Base-by-base conservation (phyloP, 2,329 filamentous ascomycete species). In the Beauveria medogensis region DNA sequence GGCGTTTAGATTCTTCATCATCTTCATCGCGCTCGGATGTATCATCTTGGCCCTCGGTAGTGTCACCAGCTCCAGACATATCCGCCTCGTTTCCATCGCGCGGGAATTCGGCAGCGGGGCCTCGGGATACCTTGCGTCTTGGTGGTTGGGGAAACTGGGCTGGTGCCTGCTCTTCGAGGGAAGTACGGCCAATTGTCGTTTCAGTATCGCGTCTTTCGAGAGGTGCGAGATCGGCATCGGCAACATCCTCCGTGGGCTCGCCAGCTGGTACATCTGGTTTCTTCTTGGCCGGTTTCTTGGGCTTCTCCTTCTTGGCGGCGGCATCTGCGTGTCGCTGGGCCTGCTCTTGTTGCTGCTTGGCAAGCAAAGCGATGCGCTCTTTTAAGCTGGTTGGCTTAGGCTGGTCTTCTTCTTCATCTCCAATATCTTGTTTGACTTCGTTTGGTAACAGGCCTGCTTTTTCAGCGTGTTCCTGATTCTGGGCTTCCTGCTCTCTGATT, bases 311-410 rank as follows among this genome's bases (percentile, higher is more conserved):
- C 77, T 90, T 95, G 60, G 87, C 80, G 22, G 81, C 81, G 18
- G 88, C 84, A 43, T 94, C 91, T 8, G 90, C 89, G 74, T 93
- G 89, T 57, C 92, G 82, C 64, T 88, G 82, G 5, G 92, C 91
- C 71, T 94, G 91, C 70, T 97, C 94, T 71, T 91, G 79, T 74
- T 99, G 94, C 72, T 97, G 92, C 71, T 90, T 93, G 73, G 99
- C 94, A 18, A 99, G 79, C 57, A 96, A 78, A 30, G 94, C 94
- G 75, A 99, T 97, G 64, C 94, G 85, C 73, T 99, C 94, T 74
- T 97, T 99, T 64, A 99, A 74, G 67, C 90, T 97, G 60, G 91
- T 90, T 26, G 92, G 91, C 75, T 97, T 97, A 1, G 93, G 92
- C 68, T 90, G 86, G 48, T 95, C 90, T 60, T 94, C 91, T 5